phyloP scores from a whole-genome alignment of 805 yeast species.

The Zygotorulaspora danielsina region DNA sequence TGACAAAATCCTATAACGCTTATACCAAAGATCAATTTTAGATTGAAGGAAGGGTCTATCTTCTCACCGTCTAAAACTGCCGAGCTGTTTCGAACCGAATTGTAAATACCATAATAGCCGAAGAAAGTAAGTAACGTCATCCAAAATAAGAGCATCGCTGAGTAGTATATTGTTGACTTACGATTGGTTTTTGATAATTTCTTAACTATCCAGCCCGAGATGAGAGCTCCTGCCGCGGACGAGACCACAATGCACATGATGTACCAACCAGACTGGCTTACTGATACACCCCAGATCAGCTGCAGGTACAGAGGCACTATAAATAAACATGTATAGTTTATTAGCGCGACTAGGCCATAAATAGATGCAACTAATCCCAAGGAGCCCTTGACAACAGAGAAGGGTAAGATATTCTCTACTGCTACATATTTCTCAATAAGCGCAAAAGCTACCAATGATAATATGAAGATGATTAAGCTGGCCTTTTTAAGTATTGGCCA shows the following conservation, averaged over 20 bases:
- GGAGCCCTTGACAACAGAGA: conserved; percentile 38
- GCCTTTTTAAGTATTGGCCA: conserved; percentile 11
- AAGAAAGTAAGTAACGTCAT: conserved; percentile 17
- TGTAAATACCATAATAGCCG: conserved; percentile 19
- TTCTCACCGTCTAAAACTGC: no score
- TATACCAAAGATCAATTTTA: conserved; percentile 27
- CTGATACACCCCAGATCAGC: conserved; percentile 39
- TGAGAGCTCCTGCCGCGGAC: conserved; percentile 39
- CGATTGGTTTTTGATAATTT: conserved; percentile 21
- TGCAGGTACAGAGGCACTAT: conserved; percentile 43
- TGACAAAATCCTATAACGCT: conserved; percentile 37
- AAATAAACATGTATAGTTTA: conserved; percentile 37
- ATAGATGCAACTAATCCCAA: conserved; percentile 38
- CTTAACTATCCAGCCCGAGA: conserved; percentile 36
- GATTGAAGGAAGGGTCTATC: no score
- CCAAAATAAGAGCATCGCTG: conserved; percentile 15
- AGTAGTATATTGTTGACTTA: conserved; percentile 21
- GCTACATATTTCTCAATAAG: conserved; percentile 39
- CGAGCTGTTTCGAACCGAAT: conserved; percentile 5
- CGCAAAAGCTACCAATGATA: conserved; percentile 24
- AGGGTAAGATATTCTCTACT: conserved; percentile 40
- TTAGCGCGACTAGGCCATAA: conserved; percentile 38
- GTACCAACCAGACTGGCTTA: conserved; percentile 39
- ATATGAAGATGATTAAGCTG: conserved; percentile 10
- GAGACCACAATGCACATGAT: conserved; percentile 41